Evolutionary conservation across 768 basidiomycete genomes (phyloP).

Genomic region (Myochromella boudieri): DNA sequence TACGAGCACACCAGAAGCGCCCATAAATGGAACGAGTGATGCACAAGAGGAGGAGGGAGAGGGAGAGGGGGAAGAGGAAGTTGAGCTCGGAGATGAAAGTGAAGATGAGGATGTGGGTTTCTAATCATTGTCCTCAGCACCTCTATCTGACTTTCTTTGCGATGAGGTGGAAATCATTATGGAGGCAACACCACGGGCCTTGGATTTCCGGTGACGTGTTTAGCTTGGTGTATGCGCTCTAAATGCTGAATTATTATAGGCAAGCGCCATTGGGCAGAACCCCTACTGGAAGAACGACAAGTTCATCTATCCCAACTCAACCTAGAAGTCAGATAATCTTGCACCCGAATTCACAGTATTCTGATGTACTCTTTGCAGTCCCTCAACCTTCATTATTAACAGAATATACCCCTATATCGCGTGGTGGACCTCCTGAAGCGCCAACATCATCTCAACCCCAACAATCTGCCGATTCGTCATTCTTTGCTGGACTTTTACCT

Average conservation of each 20-base stretch:
- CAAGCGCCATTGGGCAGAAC: slow-evolving; percentile 33
- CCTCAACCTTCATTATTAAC: slow-evolving; percentile 68
- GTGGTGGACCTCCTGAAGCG: slow-evolving; percentile 43
- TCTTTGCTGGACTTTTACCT: too few relatives aligned
- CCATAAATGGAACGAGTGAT: slow-evolving; percentile 35
- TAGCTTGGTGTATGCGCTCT: not conserved
- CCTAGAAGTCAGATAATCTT: slow-evolving; percentile 26
- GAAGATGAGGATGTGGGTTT: slow-evolving; percentile 42
- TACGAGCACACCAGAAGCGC: slow-evolving; percentile 19
- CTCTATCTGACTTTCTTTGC: slow-evolving; percentile 3
- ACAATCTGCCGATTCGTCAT: not conserved
- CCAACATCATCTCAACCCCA: slow-evolving; percentile 18
- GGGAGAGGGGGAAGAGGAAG: slow-evolving; percentile 32
- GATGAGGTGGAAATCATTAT: slow-evolving; percentile 92
- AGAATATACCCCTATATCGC: slow-evolving; percentile 76
- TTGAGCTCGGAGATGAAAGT: slow-evolving; percentile 39
- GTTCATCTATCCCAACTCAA: slow-evolving; percentile 29
- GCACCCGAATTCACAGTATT: not conserved
- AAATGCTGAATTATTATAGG: slow-evolving; percentile 21
- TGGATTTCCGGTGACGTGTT: slow-evolving; percentile 66
- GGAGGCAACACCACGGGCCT: slow-evolving; percentile 70
- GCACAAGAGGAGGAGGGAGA: slow-evolving; percentile 12
- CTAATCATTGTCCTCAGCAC: slow-evolving; percentile 2
- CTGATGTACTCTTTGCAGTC: slow-evolving; percentile 24
- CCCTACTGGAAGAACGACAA: slow-evolving; percentile 28